These are phyloP conservation scores for Didymella exigua DNA, from an alignment of 2,329 filamentous ascomycete species.

Conservation along the genomic window DNA sequence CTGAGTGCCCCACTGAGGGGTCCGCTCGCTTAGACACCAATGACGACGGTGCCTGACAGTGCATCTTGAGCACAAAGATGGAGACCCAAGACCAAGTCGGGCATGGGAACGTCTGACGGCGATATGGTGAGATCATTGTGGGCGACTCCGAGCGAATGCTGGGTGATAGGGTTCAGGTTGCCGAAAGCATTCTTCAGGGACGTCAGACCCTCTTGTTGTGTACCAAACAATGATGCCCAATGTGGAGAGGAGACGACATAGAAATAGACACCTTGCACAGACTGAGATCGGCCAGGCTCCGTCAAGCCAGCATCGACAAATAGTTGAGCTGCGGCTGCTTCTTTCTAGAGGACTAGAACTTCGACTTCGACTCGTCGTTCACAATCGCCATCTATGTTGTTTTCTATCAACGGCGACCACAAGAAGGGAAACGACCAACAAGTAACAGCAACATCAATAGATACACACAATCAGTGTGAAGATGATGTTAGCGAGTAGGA, in stretches of 20 bases:
- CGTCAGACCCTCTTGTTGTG: not conserved
- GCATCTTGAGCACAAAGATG: slow-evolving; percentile 10
- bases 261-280: not conserved
- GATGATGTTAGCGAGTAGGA: too few species aligned
- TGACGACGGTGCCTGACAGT: slow-evolving; percentile 25
- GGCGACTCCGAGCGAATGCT: not conserved
- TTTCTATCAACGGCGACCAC: too few species aligned
- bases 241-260: not conserved
- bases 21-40: slow-evolving; percentile 40
- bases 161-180: not conserved
- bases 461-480: too few species aligned
- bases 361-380: too few species aligned
- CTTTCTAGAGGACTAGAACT: too few species aligned
- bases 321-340: too few species aligned
- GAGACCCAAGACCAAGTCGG: slow-evolving; percentile 6
- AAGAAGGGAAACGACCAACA: too few species aligned
- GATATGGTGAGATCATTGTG: slow-evolving; percentile 6
- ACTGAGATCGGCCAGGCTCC: too few species aligned
- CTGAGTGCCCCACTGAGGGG: slow-evolving; percentile 43
- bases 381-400: too few species aligned
- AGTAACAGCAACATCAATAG: too few species aligned
- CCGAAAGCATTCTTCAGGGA: not conserved
- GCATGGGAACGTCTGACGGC: slow-evolving; percentile 6
- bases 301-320: too few species aligned
- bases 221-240: not conserved